Evolutionary conservation across 129 eudicot species (phyloP).

Genomic region (Daucus carota): DH1_v3.0 NC_030383.2:7214001-7214500

Average conservation of each 20-base stretch:
- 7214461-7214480: not conserved
- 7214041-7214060: not conserved
- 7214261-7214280: slow-evolving; percentile 2
- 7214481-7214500: not conserved
- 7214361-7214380: not conserved
- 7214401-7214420: not conserved
- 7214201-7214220: not conserved
- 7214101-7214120: not conserved
- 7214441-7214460: not conserved
- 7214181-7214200: not conserved
- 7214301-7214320: not conserved
- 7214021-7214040: not conserved
- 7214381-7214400: not conserved
- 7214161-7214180: not conserved
- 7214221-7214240: not conserved
- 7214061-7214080: not conserved
- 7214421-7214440: not conserved
- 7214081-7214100: not conserved
- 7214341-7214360: not conserved
- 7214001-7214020: not conserved
- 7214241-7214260: slow-evolving; percentile 2
- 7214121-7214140: not conserved
- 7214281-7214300: slow-evolving; percentile 4
- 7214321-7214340: not conserved
- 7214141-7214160: not conserved